Evolutionary conservation across 192 early-diverging fungal genomes (phyloP), one percentile per base, ranked within the genome.

Genomic region (Physocladia obscura): DNA sequence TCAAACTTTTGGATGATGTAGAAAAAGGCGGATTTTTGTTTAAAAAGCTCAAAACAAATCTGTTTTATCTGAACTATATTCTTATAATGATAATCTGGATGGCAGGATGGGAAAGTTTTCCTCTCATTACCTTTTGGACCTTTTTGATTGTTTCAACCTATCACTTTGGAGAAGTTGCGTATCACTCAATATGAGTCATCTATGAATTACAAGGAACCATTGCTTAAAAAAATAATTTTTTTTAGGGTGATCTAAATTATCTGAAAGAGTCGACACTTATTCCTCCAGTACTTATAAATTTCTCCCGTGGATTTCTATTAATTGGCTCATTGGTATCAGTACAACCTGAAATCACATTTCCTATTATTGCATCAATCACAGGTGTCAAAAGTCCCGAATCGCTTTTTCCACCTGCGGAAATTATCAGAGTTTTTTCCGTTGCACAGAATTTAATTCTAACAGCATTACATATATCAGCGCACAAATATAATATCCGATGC

Each of bases 151-250:
- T 67, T 4, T 67, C 62, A 13, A 62, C 71, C 3, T 73, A 67
- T 38, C 71, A 73, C 35, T 73, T 73, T 50, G 71, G 71, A 44
- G 62, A 73, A 36, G 70, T 72, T n/a, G 44, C 19, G 24, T 56
- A 24, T 57, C 26, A 29, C 32, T 61, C 13, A 32, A 40, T 27
- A 4, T 57, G 13, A 19, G 47, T 63, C 8, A 22, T 27, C 26
- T 47, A n/a, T n/a, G n/a, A 50, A 40, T 55, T 19, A 22, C 19
- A 11, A 55, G 13, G 54, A 17, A 27, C 54, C 1, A 27, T 21
- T 31, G 13, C 26, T 21, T 1, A n/a, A 38, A 5, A 59, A 24
- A 51, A 19, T 11, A 35, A 4, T 35, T 24, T 27, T n/a, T 37
- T 36, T 44, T 54, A 72, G 70, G 71, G 71, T 8, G 71, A 73